These are phyloP conservation scores for Albifimbria verrucaria DNA, from an alignment of 2,329 filamentous ascomycete species.

Conservation along the genomic window DNA sequence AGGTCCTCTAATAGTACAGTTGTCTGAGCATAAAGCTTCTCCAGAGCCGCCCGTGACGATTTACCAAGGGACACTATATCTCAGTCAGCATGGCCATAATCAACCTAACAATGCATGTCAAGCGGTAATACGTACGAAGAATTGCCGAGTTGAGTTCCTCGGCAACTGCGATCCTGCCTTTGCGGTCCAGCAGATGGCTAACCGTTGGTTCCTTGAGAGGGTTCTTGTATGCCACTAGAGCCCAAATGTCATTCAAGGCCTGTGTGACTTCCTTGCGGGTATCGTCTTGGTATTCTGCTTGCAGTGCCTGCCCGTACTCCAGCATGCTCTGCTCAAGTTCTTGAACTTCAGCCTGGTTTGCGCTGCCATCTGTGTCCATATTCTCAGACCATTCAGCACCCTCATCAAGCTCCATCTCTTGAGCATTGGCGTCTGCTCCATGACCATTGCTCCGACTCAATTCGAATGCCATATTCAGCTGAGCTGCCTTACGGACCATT, in stretches of 20 bases:
- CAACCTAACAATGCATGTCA: neutral
- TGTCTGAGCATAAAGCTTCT: constrained; percentile 82
- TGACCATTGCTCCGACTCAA: constrained; percentile 42
- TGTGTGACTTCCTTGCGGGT: constrained; percentile 66
- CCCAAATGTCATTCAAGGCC: constrained; percentile 80
- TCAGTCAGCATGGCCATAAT: constrained; percentile 13
- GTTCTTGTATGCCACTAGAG: constrained; percentile 81
- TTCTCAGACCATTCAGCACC: constrained; percentile 37
- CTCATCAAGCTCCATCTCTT: constrained; percentile 48
- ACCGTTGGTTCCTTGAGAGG: constrained; percentile 72
- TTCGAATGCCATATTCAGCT: constrained; percentile 52
- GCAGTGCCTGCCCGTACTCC: constrained; percentile 74
- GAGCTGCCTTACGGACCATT: constrained; percentile 76
- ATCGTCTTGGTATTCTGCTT: constrained; percentile 73
- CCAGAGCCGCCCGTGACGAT: constrained; percentile 79
- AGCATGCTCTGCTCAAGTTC: constrained; percentile 67
- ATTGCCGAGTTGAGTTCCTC: constrained; percentile 95
- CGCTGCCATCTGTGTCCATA: constrained; percentile 53
- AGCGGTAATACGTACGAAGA: constrained; percentile 58
- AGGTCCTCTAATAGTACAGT: constrained; percentile 81
- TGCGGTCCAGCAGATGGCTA: constrained; percentile 72
- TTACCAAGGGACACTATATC: constrained; percentile 79
- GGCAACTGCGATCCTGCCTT: constrained; percentile 73
- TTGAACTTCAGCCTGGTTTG: constrained; percentile 29
- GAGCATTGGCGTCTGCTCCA: constrained; percentile 43